Evolutionary conservation across 306 rosid genomes (phyloP), one percentile per base, ranked within the genome.

Genomic region (Fagus crenata): DNA sequence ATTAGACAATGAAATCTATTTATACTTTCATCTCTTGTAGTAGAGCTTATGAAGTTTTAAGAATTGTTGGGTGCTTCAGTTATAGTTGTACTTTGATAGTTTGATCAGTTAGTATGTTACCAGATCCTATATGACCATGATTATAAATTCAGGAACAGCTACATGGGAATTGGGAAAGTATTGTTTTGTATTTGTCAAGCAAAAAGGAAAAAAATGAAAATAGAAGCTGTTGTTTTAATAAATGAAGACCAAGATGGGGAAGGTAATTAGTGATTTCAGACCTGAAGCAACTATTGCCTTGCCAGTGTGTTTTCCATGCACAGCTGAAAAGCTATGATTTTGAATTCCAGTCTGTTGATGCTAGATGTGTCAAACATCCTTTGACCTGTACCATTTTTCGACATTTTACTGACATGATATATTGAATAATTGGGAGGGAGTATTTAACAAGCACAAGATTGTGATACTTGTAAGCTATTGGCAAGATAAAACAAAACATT

Each of bases 1-100:
- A 72, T 69, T 65, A 77, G 76, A 79, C 72, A 68, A 59, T 49
- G 74, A 80, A 41, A 46, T n/a, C 46, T 73, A 72, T 80, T 77
- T 51, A 42, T 78, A 3, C 77, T 37, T 68, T 70, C 77, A 53
- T 76, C 60, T 78, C 77, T 81, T 69, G 35, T 37, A 61, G 46
- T 37, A 61, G 46, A 74, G 65, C 80, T 59, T 64, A 49, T 60
- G 69, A 79, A 73, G 80, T 65, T 73, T 32, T 55, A 39, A 53
- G 46, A 64, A 73, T 72, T 53, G 22, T 71, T 53, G 18, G 43
- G 8, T 75, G 1, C 46, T 49, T 73, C 77, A 35, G 42, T 60
- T 58, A 59, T 67, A 53, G 53, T 60, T 67, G 56, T 41, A 36
- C 12, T 53, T 7, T 64, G 3, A 64, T 71, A 37, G 22, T 46